phyloP scores from a whole-genome alignment of 192 early-diverging fungal species.

The Globomyces pollinis-pini region DNA sequence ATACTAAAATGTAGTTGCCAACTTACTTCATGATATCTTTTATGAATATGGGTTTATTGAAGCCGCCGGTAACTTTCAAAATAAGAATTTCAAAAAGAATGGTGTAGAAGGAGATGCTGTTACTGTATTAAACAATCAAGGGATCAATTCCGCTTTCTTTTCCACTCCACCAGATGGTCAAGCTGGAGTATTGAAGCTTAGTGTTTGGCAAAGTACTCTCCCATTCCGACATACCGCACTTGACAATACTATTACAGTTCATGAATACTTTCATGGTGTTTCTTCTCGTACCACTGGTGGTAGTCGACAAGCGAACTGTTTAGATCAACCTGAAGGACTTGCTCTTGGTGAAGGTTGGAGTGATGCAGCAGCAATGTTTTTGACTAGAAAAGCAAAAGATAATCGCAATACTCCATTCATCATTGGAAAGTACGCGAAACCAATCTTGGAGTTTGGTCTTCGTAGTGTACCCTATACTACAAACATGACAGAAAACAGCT shows the following conservation, averaged over 20 bases:
- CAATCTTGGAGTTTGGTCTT: too few relatives aligned
- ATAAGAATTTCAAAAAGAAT: conserved; percentile 16
- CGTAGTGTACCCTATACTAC: too few relatives aligned
- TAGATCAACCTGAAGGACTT: conserved; percentile 1
- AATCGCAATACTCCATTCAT: too few relatives aligned
- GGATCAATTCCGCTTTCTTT: conserved; percentile 33
- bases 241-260: conserved; percentile 49
- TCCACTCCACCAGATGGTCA: conserved; percentile 29
- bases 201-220: conserved; percentile 31
- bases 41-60: conserved; percentile 27
- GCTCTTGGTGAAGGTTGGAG: background rate
- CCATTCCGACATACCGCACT: conserved; percentile 48
- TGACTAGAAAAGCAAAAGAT: background rate
- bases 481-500: too few relatives aligned
- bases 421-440: too few relatives aligned
- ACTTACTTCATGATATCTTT: conserved; percentile 18
- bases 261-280: conserved; percentile 50
- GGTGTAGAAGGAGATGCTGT: conserved; percentile 35
- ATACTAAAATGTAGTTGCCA: too few relatives aligned
- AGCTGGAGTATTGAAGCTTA: conserved; percentile 41
- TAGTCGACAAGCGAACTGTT: conserved; percentile 40
- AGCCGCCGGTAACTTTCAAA: conserved; percentile 27
- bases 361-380: background rate
- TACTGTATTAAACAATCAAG: conserved; percentile 45
- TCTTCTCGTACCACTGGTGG: conserved; percentile 54